Evolutionary conservation across 75 land plant genomes (phyloP), one percentile per base, ranked within the genome.

Genomic region (Selaginella tamariscina): DNA sequence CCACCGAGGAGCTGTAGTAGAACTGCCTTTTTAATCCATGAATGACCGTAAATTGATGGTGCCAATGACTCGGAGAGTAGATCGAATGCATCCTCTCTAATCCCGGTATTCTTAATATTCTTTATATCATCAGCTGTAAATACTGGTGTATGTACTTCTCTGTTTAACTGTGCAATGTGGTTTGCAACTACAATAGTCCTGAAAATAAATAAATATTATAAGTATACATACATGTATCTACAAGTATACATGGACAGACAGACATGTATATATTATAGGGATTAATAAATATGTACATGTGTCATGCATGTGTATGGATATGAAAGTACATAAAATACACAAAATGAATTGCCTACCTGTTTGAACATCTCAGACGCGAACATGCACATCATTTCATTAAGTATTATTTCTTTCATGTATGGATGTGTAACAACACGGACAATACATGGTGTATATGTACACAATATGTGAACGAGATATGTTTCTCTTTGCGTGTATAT

Each of bases 11-110:
- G 62, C 26, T 8, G 8, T 2, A 23, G 26, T 9, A 59, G 26
- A 8, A 23, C 21, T 5, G 62, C 62, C 21, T 59, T 59, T n/a
- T 59, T 59, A 15, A 59, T 59, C 62, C 5, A n/a, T 2, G 62
- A 59, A 26, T 59, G 62, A 23, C 62, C 62, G 21, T 23, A 59
- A 9, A 59, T 59, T 23, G 62, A 59, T 9, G 62, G 62, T 39
- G 49, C 62, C 5, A 59, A n/a, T 5, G 62, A 59, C 21, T 59
- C 62, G 8, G 62, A 5, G 15, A 59, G 62, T 27, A 26, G n/a
- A 59, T 59, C 21, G 21, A 59, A 59, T 9, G 62, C 5, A 59
- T 59, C 62, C 26, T 59, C 27, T n/a, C 62, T 59, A 21, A 9
- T 59, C 23, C 26, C 27, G 8, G 21, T 23, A 8, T 5, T 27